Percentiles rank a stretch among this genome's conserved stretches.
Evolutionary conservation across 495 filamentous ascomycete species (phyloP).

Genomic region (Penicillium crystallinum): DNA sequence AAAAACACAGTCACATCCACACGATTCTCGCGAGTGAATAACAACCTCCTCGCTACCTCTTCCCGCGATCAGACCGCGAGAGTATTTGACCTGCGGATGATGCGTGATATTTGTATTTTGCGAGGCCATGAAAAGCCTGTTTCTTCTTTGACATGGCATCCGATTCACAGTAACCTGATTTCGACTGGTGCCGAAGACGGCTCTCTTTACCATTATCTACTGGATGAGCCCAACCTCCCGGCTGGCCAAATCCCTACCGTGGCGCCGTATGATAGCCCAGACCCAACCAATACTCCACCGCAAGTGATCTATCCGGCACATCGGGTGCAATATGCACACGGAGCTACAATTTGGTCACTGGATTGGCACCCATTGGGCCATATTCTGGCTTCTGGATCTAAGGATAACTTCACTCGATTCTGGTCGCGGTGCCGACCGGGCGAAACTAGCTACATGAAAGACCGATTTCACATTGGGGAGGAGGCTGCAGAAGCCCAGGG

Average conservation of each 20-base stretch:
- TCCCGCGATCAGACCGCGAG: conserved; percentile 88
- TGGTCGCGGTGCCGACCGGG: conserved; percentile 89
- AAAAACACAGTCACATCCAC: conserved; percentile 94
- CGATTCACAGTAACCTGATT: conserved; percentile 80
- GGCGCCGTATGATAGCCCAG: conserved; percentile 77
- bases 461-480: conserved; percentile 92
- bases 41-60: conserved; percentile 80
- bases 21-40: conserved; percentile 75
- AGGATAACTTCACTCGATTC: conserved; percentile 93
- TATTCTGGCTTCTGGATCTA: conserved; percentile 96
- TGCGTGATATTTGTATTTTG: conserved; percentile 91
- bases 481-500: conserved; percentile 88
- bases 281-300: conserved; percentile 69
- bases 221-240: conserved; percentile 86
- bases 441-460: conserved; percentile 74
- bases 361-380: conserved; percentile 97
- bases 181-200: conserved; percentile 88
- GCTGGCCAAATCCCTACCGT: conserved; percentile 58
- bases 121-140: conserved; percentile 94
- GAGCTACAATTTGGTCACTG: conserved; percentile 91
- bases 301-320: conserved; percentile 89
- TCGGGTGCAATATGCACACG: conserved; percentile 77
- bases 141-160: conserved; percentile 89
- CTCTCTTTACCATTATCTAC: conserved; percentile 81
- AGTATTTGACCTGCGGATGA: conserved; percentile 93